Base-by-base conservation (phyloP, 768 basidiomycete genomes). In the Agaricus blazei region DNA sequence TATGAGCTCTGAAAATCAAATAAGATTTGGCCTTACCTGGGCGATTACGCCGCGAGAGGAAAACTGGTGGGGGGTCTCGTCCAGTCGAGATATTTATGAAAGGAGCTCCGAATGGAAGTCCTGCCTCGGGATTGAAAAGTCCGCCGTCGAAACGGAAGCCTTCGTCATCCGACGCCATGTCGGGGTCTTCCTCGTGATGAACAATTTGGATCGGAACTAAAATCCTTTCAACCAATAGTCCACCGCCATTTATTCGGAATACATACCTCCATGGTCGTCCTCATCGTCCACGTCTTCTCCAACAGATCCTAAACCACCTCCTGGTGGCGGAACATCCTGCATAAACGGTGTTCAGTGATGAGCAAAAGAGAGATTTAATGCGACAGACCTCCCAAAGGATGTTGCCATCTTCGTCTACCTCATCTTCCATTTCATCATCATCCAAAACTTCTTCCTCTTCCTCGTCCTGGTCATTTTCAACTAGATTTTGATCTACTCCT, bases 401-500 rank as follows among this genome's bases (percentile, higher is more conserved):
- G 41, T 56, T 56, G 5, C 52, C 65, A 14, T 65, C 67, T 28
- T 68, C 67, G 44, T 66, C 65, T 4, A 34, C 52, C 23, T 63
- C 65, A 9, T 77, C 70, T 74, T 81, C 61, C 77, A 81, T 78
- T 15, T 72, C 72, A 58, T 72, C 72, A 58, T 77, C 70, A 74
- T 81, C 61, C 76, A 80, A 78, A 19, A 72, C 81, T 28, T 79
- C 83, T 36, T 78, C 75, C 26, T 68, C 71, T 7, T 75, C 77
- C 1, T 83, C 81, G 1, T 74, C 76, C 26, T 76, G 75, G 19
- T 76, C 73, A 54, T 74, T 74, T 57, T 79, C 77, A 27, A 78
- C 77, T 19, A 83, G 58, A 48, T 84, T 88, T 41, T 85, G 85
- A 34, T 85, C 83, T 43, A 85, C 86, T 37, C 84, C 83, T 44